Evolutionary conservation across 805 yeast species (phyloP).

Genomic region (Ogataea chonburiensis): DNA sequence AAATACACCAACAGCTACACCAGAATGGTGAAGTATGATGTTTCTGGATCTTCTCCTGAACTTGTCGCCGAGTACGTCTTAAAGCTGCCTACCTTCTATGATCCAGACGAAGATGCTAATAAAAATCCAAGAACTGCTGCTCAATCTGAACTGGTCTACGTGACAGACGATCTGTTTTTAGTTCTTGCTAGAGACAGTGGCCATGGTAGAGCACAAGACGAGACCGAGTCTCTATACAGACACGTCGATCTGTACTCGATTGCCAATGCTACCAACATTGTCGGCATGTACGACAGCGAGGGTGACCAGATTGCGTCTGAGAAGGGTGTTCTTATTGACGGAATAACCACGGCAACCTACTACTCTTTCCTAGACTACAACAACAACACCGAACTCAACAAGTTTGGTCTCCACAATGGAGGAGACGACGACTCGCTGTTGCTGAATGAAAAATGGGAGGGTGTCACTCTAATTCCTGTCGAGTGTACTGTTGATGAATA

Average conservation of each 20-base stretch:
- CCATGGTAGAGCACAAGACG: constrained; percentile 25
- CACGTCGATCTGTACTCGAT: constrained; percentile 32
- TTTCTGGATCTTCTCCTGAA: constrained; percentile 20
- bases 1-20: constrained; percentile 22
- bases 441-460: constrained; percentile 37
- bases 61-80: constrained; percentile 32
- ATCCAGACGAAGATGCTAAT: constrained; percentile 18
- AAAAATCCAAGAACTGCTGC: constrained; percentile 33
- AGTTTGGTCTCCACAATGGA: constrained; percentile 36
- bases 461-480: constrained; percentile 32
- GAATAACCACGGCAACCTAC: constrained; percentile 27
- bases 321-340: constrained; percentile 26
- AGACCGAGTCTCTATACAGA: constrained; percentile 29
- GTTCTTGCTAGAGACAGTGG: constrained; percentile 33
- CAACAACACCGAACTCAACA: constrained; percentile 27
- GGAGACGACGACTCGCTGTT: constrained; percentile 27
- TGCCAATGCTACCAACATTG: constrained; percentile 30
- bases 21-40: constrained; percentile 32
- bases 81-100: constrained; percentile 29
- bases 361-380: constrained; percentile 30
- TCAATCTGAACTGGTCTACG: constrained; percentile 31
- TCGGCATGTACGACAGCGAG: constrained; percentile 30
- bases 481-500: constrained; percentile 33
- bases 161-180: constrained; percentile 29
- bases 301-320: constrained; percentile 28